Evolutionary conservation across 768 basidiomycete species (phyloP).

Genomic region (Suillus placidus): DNA sequence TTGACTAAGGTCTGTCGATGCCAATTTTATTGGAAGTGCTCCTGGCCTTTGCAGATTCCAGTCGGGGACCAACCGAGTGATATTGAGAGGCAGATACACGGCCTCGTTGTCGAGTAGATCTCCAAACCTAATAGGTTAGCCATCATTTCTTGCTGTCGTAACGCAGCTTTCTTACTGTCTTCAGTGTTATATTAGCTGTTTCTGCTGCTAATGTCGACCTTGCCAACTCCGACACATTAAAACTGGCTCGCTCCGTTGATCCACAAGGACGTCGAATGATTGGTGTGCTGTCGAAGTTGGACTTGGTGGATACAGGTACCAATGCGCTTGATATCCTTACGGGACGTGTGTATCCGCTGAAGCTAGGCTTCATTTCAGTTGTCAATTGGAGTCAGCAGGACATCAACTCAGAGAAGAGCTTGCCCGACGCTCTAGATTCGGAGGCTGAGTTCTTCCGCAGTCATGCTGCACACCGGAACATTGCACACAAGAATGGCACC

Average conservation of each 20-base stretch:
- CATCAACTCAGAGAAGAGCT: constrained; percentile 84
- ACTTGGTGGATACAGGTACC: constrained; percentile 99
- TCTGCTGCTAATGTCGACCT: constrained; percentile 98
- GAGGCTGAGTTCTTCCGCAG: constrained; percentile 91
- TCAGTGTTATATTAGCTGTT: constrained; percentile 92
- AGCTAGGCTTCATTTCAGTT: constrained; percentile 97
- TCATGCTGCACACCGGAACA: constrained; percentile 91
- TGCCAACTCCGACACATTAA: constrained; percentile 97
- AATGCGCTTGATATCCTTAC: constrained; percentile 96
- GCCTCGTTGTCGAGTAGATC: constrained; percentile 93
- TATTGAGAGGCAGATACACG: constrained; percentile 95
- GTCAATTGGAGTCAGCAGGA: constrained; percentile 98
- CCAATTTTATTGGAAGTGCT: constrained; percentile 1
- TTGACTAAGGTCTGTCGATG: constrained; percentile 78
- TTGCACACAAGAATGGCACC: constrained; percentile 97
- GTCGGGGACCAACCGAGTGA: constrained; percentile 98
- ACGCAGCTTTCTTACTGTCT: neutral
- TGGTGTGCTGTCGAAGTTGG: constrained; percentile 95
- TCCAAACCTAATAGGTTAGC: constrained; percentile 92
- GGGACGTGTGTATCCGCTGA: constrained; percentile 96
- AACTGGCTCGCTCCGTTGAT: constrained; percentile 94
- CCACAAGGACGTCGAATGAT: constrained; percentile 96
- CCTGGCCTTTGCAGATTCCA: constrained; percentile 62
- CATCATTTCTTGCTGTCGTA: neutral
- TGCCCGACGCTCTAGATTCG: constrained; percentile 83